Evolutionary conservation across 257 asterid genomes (phyloP), one percentile per base, ranked within the genome.

Genomic region (Ehretia macrophylla): DNA sequence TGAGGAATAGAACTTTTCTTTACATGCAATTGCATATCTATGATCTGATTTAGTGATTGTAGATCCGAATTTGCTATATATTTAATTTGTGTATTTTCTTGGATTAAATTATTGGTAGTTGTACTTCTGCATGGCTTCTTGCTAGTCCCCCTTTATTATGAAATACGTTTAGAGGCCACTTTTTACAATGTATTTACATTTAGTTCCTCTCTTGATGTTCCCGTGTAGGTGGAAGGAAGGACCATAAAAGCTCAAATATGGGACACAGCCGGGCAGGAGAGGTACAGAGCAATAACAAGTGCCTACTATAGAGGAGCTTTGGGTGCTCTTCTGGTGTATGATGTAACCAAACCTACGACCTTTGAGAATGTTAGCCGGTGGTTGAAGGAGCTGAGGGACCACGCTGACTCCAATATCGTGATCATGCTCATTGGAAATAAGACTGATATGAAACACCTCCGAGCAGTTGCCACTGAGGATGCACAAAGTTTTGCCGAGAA

Each of bases 211-310:
- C 35, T 27, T 27, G 35, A 27, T 27, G 35, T 3, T 27, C 6
- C 6, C 35, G 17, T 64, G 9, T 58, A 85, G 89, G 95, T 91
- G n/a, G 98, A 91, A 77, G 96, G 88, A 61, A 82, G 90, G 78
- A 88, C 94, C 1, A 76, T 91, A 58, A 91, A 91, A 79, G 90
- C 98, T 72, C 98, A 91, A 69, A 91, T 91, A 54, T 91, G 98
- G 98, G 98, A 91, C 85, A 91, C 98, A 0, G 98, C 98, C 47
- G 98, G 96, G n/a, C 98, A 91, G 71, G 98, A 87, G 76, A 83
- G 98, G 68, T 90, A 90, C 81, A 72, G 98, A 52, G 98, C 98
- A 71, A 91, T 91, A 23, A 91, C 98, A 63, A 88, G 98, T 72
- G 98, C 98, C 18, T 91, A 91, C 48, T 87, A 91, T 72, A 87